These are phyloP conservation scores for Dissoconium aciculare DNA, from an alignment of 2,329 filamentous ascomycete genomes.

Conservation along the genomic window DNA sequence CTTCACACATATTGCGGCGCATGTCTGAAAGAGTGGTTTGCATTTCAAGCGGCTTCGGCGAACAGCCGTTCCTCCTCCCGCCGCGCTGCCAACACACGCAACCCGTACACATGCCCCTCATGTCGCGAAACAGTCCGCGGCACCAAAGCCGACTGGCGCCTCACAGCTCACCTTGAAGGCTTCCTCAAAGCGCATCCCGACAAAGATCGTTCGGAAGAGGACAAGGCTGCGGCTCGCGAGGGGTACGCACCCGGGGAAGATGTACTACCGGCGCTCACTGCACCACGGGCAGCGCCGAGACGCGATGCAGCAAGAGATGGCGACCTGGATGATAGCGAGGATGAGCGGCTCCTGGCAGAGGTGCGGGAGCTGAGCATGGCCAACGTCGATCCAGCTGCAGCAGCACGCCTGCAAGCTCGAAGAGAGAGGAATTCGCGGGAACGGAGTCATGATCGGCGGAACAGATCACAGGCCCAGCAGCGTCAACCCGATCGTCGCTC, in stretches of 20 bases:
- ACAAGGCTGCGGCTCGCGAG: slow-evolving; percentile 59
- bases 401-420: slow-evolving; percentile 13
- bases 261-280: slow-evolving; percentile 47
- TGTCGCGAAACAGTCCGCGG: slow-evolving; percentile 77
- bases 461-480: slow-evolving; percentile 3
- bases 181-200: slow-evolving; percentile 66
- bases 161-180: slow-evolving; percentile 81
- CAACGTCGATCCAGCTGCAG: slow-evolving; percentile 36
- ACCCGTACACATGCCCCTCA: slow-evolving; percentile 73
- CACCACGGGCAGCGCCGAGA: background rate
- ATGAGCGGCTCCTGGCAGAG: slow-evolving; percentile 54
- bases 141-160: slow-evolving; percentile 78
- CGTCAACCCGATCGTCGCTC: slow-evolving; percentile 6
- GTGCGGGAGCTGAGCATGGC: slow-evolving; percentile 60
- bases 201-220: slow-evolving; percentile 51
- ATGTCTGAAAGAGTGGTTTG: slow-evolving; percentile 93
- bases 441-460: slow-evolving; percentile 8
- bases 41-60: slow-evolving; percentile 53
- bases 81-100: slow-evolving; percentile 16
- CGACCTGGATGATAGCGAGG: slow-evolving; percentile 39
- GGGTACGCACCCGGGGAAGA: slow-evolving; percentile 72
- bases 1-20: slow-evolving; percentile 73
- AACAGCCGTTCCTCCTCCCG: slow-evolving; percentile 29
- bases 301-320: no score
- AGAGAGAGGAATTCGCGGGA: slow-evolving; percentile 8